These are phyloP conservation scores for Mycena haematopus DNA, from an alignment of 768 basidiomycete genomes.

Conservation along the genomic window DNA sequence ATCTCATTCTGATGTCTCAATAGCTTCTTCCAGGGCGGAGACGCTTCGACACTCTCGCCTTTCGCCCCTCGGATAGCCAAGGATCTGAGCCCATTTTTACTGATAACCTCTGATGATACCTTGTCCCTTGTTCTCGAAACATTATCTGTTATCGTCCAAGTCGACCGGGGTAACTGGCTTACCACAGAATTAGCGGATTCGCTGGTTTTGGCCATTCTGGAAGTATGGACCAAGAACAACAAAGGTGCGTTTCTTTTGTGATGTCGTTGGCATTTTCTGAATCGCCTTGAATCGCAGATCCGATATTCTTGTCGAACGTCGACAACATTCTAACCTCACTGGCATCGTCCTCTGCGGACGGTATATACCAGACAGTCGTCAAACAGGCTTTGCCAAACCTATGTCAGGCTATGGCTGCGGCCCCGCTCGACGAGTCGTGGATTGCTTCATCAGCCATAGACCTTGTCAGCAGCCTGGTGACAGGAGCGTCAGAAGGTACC, in stretches of 20 bases:
- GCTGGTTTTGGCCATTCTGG: conserved; percentile 70
- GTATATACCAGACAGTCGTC: conserved; percentile 76
- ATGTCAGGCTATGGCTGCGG: conserved; percentile 63
- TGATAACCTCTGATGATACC: conserved; percentile 84
- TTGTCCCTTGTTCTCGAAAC: conserved; percentile 89
- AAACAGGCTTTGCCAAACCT: conserved; percentile 77
- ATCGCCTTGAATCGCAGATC: conserved; percentile 55
- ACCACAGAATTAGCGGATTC: conserved; percentile 68
- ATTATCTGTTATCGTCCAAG: conserved; percentile 76
- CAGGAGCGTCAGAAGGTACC: conserved; percentile 65
- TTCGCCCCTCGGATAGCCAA: conserved; percentile 78
- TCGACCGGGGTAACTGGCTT: conserved; percentile 77
- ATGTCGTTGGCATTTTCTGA: conserved; percentile 3
- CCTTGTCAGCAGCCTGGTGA: conserved; percentile 73
- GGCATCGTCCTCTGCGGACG: conserved; percentile 61
- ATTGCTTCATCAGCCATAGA: conserved; percentile 84
- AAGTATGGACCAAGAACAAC: conserved; percentile 87
- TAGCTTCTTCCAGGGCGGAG: conserved; percentile 74
- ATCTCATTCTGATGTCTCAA: conserved; percentile 12
- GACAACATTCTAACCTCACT: conserved; percentile 80
- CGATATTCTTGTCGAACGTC: conserved; percentile 85
- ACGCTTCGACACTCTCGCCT: conserved; percentile 63
- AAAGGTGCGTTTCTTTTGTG: conserved; percentile 60
- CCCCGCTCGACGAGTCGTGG: conserved; percentile 72
- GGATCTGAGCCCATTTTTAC: conserved; percentile 84